A percentile compares a stretch with the other conserved stretches of the same genome.
These are phyloP conservation scores for Aristolochia contorta DNA, from an alignment of 164 flowering plant genomes.

Conservation along the genomic window DNA sequence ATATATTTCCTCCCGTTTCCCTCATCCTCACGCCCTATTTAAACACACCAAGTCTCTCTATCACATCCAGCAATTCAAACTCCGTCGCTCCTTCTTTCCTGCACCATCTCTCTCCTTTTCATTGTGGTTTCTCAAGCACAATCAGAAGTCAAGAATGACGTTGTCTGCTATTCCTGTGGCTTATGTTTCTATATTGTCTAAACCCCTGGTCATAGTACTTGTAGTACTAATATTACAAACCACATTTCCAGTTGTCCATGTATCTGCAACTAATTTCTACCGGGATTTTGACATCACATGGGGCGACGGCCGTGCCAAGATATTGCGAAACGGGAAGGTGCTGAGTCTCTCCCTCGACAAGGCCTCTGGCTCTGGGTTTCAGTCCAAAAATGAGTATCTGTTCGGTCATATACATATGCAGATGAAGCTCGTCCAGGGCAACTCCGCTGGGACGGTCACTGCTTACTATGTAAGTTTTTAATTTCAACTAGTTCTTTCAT, in stretches of 20 bases:
- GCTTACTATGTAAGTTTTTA: constrained; percentile 13
- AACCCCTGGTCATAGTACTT: too few relatives aligned
- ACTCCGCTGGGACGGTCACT: constrained; percentile 36
- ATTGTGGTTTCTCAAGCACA: too few relatives aligned
- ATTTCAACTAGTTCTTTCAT: too few relatives aligned
- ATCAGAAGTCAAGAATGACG: too few relatives aligned
- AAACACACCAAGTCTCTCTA: too few relatives aligned
- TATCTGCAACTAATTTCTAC: constrained; percentile 1
- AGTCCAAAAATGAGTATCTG: constrained; percentile 23
- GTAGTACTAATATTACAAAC: neutral
- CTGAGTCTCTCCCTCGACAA: constrained; percentile 26
- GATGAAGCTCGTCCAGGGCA: constrained; percentile 29
- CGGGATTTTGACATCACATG: constrained; percentile 15
- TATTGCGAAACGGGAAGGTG: constrained; percentile 19
- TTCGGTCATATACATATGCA: constrained; percentile 28
- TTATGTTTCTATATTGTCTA: too few relatives aligned
- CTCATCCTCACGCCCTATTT: too few relatives aligned
- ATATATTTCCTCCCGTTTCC: too few relatives aligned
- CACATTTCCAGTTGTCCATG: neutral
- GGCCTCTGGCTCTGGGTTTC: constrained; percentile 27
- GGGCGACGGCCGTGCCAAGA: constrained; percentile 20
- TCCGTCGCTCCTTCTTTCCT: too few relatives aligned
- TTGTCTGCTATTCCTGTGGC: too few relatives aligned
- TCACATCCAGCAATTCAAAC: too few relatives aligned
- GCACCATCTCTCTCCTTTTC: too few relatives aligned